These are phyloP conservation scores for Ammopiptanthus mongolicus DNA, from an alignment of 306 rosid species.

Conservation along the genomic window DNA sequence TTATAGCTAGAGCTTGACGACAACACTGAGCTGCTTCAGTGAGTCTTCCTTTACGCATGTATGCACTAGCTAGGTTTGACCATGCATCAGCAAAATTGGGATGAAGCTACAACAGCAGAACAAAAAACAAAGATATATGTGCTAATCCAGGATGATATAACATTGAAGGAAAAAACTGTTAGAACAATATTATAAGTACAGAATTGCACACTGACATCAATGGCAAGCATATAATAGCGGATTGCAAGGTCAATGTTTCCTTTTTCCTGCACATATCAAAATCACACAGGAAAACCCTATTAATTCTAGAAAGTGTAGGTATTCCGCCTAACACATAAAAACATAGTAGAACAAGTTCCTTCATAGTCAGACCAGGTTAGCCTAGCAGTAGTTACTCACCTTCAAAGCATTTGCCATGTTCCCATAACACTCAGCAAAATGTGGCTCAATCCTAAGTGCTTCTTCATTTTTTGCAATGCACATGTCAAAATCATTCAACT, in stretches of 20 bases:
- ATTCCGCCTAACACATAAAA: neutral
- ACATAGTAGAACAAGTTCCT: neutral
- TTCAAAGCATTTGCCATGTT: constrained; percentile 99
- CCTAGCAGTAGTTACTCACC: constrained; percentile 32
- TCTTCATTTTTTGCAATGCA: constrained; percentile 94
- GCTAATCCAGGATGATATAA: neutral
- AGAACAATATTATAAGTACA: neutral
- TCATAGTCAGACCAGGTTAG: neutral
- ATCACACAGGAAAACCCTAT: neutral
- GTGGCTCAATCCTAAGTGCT: constrained; percentile 83
- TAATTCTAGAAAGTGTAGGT: neutral
- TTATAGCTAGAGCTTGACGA: constrained; percentile 93
- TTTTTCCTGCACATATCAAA: constrained; percentile 32
- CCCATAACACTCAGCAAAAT: constrained; percentile 95
- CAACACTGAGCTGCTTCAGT: constrained; percentile 96
- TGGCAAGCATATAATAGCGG: constrained; percentile 80
- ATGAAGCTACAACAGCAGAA: constrained; percentile 62
- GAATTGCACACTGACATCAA: constrained; percentile 57
- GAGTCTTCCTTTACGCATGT: constrained; percentile 96
- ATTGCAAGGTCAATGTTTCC: constrained; percentile 50
- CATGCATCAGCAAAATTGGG: constrained; percentile 98
- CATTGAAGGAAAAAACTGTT: neutral
- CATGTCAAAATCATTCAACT: constrained; percentile 94
- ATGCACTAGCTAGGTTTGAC: constrained; percentile 97
- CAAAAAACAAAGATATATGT: constrained; percentile 2